Evolutionary conservation across 768 basidiomycete species (phyloP), one percentile per base, ranked within the genome.

Genomic region (Pholiota conissans): DNA sequence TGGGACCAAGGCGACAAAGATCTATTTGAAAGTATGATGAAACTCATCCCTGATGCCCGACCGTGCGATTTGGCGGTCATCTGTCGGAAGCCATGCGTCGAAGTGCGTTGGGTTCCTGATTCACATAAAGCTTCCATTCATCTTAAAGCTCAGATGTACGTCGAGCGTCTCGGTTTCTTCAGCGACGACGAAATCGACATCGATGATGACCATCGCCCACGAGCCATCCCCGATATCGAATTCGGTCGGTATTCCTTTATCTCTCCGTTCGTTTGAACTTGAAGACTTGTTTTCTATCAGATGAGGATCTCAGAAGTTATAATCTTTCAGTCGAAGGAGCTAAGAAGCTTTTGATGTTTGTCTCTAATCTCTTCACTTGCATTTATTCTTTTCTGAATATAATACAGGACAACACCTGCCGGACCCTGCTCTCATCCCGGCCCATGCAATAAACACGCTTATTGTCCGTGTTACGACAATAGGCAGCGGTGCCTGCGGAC

Each of bases 1-100:
- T 75, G 73, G 75, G 58, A 67, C 8, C 61, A 67, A 16, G 49
- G 57, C 0, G 74, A 74, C 11, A 32, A 59, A 4, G 63, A 64
- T 3, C 59, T 65, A 1, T 65, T 83, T 0, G 47, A 63, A 13
- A 73, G 73, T 30, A 56, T 81, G 0, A 64, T 85, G 9, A 73
- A 71, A 13, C 62, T 81, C 27, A 65, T 73, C 10, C 81, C 84
- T 7, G 77, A 84, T 54, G 57, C 76, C 20, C 60, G 65, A 16
- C 83, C 84, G 0, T 86, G 85, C 58, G 72, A 81, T 59, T 59
- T 85, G 26, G 78, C 83, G 18, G 59, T 70, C 0, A 74, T 85
- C 28, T 79, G 79, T 47, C 71, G 76, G 10, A 79, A 74, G 57
- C 73, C 75, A 9, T 86, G 84, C 56, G 66, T 69, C 27, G 74